Evolutionary conservation across 129 eudicot genomes (phyloP), one percentile per base, ranked within the genome.

Genomic region (Lactuca sativa): DNA sequence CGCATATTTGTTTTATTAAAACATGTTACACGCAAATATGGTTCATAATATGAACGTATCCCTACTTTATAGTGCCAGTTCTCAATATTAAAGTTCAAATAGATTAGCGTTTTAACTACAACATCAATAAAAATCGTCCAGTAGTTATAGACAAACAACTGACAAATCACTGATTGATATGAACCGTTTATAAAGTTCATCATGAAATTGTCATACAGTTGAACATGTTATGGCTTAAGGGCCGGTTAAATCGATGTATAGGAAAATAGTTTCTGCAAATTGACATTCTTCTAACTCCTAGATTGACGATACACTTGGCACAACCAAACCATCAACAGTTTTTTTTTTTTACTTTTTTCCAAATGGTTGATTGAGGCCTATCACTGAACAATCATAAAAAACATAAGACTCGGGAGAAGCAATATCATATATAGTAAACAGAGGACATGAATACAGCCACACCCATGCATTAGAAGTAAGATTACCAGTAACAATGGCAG

Each of bases 401-500:
- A 47, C 58, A 49, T 44, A 51, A 66, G 30, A 25, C 30, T 25
- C 30, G 30, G 30, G 8, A 21, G 4, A 66, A 31, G 25, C 48
- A 11, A 64, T 38, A 13, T 10, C 69, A 7, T 61, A 13, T 6
- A 36, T 34, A 47, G n/a, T 12, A 36, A 34, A 36, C 62, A 38
- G 37, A n/a, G 56, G 56, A 64, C 40, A 16, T 5, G n/a, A 47
- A 43, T 41, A 41, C 56, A 31, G n/a, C 51, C 5, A 59, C 59
- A 16, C 11, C 30, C 33, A 65, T 7, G 7, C 9, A 41, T 9
- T 1, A 47, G 14, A 58, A 12, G 52, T 33, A 62, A 64, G 15
- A 6, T 48, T 49, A 91, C 97, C 97, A 33, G 97, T 88, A 78
- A 92, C 85, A 54, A 88, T 80, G 47, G 97, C 97, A 51, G 97